Percentiles rank a stretch among this genome's conserved stretches.
phyloP scores from a whole-genome alignment of 192 early-diverging fungal genomes.

The Coemansia sp. region DNA sequence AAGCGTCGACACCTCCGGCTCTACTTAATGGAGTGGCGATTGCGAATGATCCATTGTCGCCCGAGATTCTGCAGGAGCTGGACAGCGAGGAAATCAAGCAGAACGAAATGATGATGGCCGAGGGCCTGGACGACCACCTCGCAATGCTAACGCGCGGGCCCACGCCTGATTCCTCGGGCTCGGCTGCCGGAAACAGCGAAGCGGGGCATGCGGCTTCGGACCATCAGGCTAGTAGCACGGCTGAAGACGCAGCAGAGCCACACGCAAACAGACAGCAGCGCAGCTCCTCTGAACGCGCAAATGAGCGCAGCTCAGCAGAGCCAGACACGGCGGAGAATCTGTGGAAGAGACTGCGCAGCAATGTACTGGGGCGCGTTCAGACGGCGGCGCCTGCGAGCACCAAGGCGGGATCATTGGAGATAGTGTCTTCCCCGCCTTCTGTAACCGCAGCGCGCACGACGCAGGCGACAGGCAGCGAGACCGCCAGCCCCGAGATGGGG shows the following conservation, averaged over 20 bases:
- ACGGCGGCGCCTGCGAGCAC: background rate
- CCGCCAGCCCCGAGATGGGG: background rate
- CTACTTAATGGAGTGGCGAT: background rate
- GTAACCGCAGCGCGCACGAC: background rate
- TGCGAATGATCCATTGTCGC: constrained; percentile 5
- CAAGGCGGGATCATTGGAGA: constrained; percentile 7
- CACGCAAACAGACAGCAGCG: background rate
- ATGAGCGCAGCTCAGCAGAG: constrained; percentile 1
- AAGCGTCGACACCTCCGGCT: background rate
- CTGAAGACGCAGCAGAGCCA: background rate
- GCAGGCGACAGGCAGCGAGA: background rate
- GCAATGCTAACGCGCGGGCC: constrained; percentile 1
- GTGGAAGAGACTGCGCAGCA: constrained; percentile 45
- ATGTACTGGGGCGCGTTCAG: constrained; percentile 41
- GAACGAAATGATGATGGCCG: constrained; percentile 48
- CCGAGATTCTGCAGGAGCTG: constrained; percentile 24
- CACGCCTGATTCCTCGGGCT: constrained; percentile 3
- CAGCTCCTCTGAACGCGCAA: constrained; percentile 13
- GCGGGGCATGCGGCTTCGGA: background rate
- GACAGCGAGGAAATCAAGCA: constrained; percentile 42
- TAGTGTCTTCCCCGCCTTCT: background rate
- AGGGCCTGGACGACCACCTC: constrained; percentile 14
- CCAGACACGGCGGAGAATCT: constrained; percentile 31
- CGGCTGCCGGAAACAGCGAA: background rate
- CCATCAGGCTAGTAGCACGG: background rate